These are phyloP conservation scores for Penicillium decumbens DNA, from an alignment of 2,329 filamentous ascomycete species.

Conservation along the genomic window DNA sequence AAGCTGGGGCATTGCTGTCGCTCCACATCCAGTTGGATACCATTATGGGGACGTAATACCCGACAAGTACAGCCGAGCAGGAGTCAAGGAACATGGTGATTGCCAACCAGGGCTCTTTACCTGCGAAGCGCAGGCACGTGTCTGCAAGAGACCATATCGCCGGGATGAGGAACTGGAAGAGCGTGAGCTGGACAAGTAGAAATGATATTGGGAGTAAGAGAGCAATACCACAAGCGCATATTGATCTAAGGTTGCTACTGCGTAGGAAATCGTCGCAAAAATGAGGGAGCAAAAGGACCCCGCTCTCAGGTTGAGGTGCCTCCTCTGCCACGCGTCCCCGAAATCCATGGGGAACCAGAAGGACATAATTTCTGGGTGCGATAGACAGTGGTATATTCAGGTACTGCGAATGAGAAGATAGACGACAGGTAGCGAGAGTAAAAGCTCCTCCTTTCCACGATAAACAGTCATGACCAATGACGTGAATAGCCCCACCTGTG, in stretches of 20 bases:
- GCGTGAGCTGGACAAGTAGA: not conserved
- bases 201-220: too few species aligned
- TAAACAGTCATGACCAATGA: too few species aligned
- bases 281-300: conserved; percentile 1
- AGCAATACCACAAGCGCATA: conserved; percentile 1
- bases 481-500: too few species aligned
- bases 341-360: conserved; percentile 5
- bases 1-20: not conserved
- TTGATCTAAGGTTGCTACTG: not conserved
- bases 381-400: not conserved
- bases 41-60: not conserved
- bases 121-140: not conserved
- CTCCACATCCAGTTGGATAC: not conserved
- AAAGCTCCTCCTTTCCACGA: too few species aligned
- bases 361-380: not conserved
- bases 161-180: not conserved
- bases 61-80: not conserved
- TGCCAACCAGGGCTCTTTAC: not conserved
- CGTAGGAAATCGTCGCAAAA: not conserved
- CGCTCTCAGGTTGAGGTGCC: conserved; percentile 1
- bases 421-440: too few species aligned
- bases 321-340: conserved; percentile 4
- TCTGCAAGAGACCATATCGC: conserved; percentile 4
- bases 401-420: too few species aligned
- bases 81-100: conserved; percentile 1